phyloP scores from a whole-genome alignment of 352 stramenopile genomes.

The Phytophthora melonis region DNA sequence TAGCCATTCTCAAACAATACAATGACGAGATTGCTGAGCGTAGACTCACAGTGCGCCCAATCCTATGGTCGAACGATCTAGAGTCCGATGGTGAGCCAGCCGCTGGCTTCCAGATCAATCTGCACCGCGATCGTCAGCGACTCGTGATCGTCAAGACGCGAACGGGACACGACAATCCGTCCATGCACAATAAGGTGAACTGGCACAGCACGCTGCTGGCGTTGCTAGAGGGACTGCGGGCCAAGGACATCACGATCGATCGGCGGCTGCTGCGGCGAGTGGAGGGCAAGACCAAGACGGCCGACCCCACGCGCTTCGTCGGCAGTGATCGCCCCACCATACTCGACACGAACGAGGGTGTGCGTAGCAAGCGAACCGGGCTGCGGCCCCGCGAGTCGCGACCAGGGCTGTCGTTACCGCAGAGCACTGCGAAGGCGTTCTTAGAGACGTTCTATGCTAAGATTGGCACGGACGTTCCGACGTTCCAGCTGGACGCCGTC shows the following conservation, averaged over 20 bases:
- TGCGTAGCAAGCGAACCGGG: too few species aligned
- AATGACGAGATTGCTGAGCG: not conserved
- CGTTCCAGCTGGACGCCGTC: too few species aligned
- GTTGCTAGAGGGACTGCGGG: not conserved
- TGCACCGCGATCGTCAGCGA: not conserved
- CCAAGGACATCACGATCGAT: not conserved
- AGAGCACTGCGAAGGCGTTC: too few species aligned
- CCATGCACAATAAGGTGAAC: not conserved
- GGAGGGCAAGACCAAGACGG: not conserved
- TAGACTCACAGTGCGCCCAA: not conserved
- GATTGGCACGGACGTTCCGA: too few species aligned
- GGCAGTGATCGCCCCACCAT: too few species aligned
- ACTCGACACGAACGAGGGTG: too few species aligned
- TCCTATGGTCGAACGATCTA: not conserved
- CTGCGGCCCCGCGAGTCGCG: too few species aligned
- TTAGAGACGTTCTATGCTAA: too few species aligned
- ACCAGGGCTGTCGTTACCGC: too few species aligned
- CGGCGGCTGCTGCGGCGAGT: not conserved
- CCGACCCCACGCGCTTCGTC: too few species aligned
- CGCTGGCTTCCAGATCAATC: not conserved
- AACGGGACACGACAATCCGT: not conserved
- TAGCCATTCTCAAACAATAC: not conserved
- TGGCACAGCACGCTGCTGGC: not conserved
- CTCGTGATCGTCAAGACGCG: not conserved
- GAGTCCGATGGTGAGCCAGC: not conserved